phyloP scores from a whole-genome alignment of 2,329 filamentous ascomycete species.

The Trichoderma citrinoviride region DNA sequence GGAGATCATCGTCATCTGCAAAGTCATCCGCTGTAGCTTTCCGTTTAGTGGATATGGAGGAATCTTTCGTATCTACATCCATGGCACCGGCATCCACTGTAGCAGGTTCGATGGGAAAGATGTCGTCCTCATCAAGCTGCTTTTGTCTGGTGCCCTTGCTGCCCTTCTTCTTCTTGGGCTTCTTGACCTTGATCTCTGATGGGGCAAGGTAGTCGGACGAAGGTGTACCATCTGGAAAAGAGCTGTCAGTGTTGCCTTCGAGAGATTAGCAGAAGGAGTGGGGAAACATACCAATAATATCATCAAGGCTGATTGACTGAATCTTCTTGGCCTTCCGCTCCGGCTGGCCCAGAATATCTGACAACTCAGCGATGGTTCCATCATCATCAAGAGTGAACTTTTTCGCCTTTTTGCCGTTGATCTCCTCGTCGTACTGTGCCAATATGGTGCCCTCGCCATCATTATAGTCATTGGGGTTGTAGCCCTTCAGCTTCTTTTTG shows the following conservation, averaged over 20 bases:
- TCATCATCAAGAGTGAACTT: slow-evolving; percentile 81
- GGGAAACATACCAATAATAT: slow-evolving; percentile 54
- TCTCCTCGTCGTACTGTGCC: slow-evolving; percentile 93
- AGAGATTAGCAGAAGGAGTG: background rate
- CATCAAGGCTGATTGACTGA: slow-evolving; percentile 76
- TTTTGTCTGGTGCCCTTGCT: slow-evolving; percentile 71
- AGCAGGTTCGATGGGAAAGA: slow-evolving; percentile 46
- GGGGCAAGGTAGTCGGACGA: slow-evolving; percentile 85
- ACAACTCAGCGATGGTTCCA: slow-evolving; percentile 65
- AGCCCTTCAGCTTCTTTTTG: slow-evolving; percentile 86
- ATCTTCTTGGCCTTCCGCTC: slow-evolving; percentile 58
- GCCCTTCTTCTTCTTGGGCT: slow-evolving; percentile 95
- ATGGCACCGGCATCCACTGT: slow-evolving; percentile 54
- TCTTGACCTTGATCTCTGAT: slow-evolving; percentile 88
- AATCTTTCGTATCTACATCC: slow-evolving; percentile 68
- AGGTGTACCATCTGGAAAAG: slow-evolving; percentile 33
- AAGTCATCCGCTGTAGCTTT: slow-evolving; percentile 66
- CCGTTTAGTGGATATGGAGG: slow-evolving; percentile 55
- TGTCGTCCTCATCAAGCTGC: slow-evolving; percentile 60
- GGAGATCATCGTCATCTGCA: slow-evolving; percentile 89
- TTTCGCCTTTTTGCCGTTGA: slow-evolving; percentile 84
- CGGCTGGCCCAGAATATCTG: slow-evolving; percentile 53
- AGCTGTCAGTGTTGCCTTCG: background rate
- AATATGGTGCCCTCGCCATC: slow-evolving; percentile 67
- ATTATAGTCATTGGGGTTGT: slow-evolving; percentile 76